Base-by-base conservation (phyloP, 805 yeast species). In the Candida argentea region DNA sequence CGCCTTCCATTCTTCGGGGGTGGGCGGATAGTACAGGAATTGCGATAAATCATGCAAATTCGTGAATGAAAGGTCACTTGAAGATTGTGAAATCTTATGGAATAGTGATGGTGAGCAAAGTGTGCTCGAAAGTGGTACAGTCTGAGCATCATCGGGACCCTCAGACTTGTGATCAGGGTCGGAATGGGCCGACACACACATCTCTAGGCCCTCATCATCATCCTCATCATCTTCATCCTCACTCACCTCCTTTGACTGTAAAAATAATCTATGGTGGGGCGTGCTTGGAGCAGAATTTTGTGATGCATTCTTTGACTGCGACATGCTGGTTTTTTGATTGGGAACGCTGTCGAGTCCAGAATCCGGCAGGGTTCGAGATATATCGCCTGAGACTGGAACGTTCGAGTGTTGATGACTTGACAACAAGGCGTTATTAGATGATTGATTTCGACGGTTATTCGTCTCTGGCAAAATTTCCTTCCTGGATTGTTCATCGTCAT, bases 1-100 rank as follows among this genome's bases (percentile, higher is more conserved):
- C 6, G 43, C 39, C n/a, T 55, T 50, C 86, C 89, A 84, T 44
- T 83, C 91, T 33, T 65, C 65, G 2, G 42, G 42, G 3, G 72
- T 55, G 4, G 85, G 84, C 4, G 76, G 62, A 14, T 37, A 30
- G 31, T 46, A 42, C 32, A 44, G 48, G 22, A 48, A 34, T 12
- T 30, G 35, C n/a, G 46, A 28, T 16, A 48, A 35, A 16, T 26
- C 29, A 11, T 26, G 29, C n/a, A 26, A n/a, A 29, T 47, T 48
- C 14, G 56, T 44, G 35, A 43, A 50, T 6, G 61, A 54, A 17
- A 44, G 35, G 25, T 55, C 34, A 12, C 39, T 33, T 29, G 38
- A 37, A 31, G 44, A 42, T 20, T 33, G 34, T 14, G 41, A 37
- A 20, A 51, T 30, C 28, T 41, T 38, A 17, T 32, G 24, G 10